Evolutionary conservation across 1,139 yeast genomes (phyloP).

Genomic region (Pichia cactophila): DNA sequence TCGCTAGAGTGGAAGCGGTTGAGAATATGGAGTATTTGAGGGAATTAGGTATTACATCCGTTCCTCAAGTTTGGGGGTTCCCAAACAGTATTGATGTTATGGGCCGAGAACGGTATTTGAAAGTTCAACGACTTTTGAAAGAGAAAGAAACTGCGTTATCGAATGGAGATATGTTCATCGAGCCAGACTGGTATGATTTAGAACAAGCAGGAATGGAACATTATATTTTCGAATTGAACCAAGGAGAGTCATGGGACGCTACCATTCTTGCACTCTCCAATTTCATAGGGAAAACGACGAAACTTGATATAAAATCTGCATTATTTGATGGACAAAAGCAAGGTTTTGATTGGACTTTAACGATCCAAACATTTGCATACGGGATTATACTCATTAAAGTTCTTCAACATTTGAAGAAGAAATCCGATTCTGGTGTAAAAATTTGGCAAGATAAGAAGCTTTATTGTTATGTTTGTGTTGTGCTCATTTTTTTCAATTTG

Average conservation of each 20-base stretch:
- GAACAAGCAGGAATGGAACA: conserved; percentile 18
- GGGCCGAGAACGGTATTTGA: conserved; percentile 8
- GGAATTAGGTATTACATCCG: conserved; percentile 36
- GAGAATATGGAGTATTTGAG: conserved; percentile 36
- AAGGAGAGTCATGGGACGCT: conserved; percentile 14
- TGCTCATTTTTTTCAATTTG: conserved; percentile 37
- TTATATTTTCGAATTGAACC: conserved; percentile 10
- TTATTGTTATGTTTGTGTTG: conserved; percentile 34
- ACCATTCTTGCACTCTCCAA: conserved; percentile 9
- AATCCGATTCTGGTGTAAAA: background rate
- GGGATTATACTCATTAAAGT: conserved; percentile 9
- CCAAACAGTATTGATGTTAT: conserved; percentile 33
- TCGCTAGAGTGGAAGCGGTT: conserved; percentile 45
- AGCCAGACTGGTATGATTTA: conserved; percentile 9
- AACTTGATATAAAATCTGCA: conserved; percentile 7
- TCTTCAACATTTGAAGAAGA: conserved; percentile 3
- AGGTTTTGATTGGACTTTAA: conserved; percentile 6
- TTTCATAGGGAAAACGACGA: conserved; percentile 8
- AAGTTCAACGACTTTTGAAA: conserved; percentile 27
- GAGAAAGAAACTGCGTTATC: conserved; percentile 22
- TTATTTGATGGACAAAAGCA: background rate
- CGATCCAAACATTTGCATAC: conserved; percentile 7
- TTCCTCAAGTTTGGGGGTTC: conserved; percentile 60
- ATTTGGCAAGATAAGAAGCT: conserved; percentile 12
- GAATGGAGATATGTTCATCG: conserved; percentile 2